Evolutionary conservation across 1,284 basidiomycete species (phyloP), one percentile per base, ranked within the genome.

Genomic region (Ceraceosorus bombacis): DNA sequence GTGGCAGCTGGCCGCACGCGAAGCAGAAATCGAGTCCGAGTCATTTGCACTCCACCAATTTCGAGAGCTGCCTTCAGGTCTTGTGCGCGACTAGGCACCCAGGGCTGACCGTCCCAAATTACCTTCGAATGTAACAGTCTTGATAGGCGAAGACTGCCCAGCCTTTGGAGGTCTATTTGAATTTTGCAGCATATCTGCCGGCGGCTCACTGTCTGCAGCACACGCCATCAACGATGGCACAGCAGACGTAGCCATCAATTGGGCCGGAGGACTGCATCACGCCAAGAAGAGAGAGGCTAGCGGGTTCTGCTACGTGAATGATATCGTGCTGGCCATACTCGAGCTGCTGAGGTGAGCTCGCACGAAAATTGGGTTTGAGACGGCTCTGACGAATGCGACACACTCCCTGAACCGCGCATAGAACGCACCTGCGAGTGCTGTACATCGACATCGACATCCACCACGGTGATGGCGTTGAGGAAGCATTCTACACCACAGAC

Each of bases 361-460:
- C 27, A 27, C 27, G 27, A 27, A 27, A 27, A 27, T 1, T 27
- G 27, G 27, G 27, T 2, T 27, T 27, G 27, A 39, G 27, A 3
- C 27, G 3, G 27, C 27, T 27, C 27, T 27, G 27, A 27, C 27
- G 27, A 38, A 40, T 48, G 27, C 27, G 27, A 27, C 27, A 27
- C 27, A 27, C 27, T 27, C 27, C 27, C 27, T 27, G 1, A 27
- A 15, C 2, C 53, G 39, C 6, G 37, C n/a, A 17, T n/a, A 39
- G 38, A 36, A 56, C 15, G 63, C 83, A 85, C 73, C 85, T 89
- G 0, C 88, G 95, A 59, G 93, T 98, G 2, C 81, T 98, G 36
- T 98, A 98, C 79, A 89, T 98, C 76, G 94, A 98, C 79, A 94
- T 98, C 59, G 94, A 98, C 79, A 91, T 92, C 60, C 94, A 97